Evolutionary conservation across 2,329 filamentous ascomycete genomes (phyloP).

Genomic region (Lizonia empirigonia): DNA sequence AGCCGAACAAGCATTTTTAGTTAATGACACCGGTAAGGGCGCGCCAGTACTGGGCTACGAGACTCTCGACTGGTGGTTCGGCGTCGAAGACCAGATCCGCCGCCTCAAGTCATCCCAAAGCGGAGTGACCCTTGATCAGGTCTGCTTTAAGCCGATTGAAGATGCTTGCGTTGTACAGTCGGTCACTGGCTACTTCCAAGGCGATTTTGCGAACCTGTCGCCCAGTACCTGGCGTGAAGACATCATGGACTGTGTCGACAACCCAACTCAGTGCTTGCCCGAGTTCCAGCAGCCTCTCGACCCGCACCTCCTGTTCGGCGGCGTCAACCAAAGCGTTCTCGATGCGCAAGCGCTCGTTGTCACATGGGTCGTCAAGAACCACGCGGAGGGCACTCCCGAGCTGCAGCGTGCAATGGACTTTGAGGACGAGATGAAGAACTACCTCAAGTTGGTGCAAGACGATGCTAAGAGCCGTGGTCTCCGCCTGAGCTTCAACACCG

Average conservation of each 20-base stretch:
- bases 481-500: slow-evolving; percentile 90
- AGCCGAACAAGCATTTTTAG: slow-evolving; percentile 88
- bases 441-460: slow-evolving; percentile 75
- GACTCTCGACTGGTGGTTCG: slow-evolving; percentile 91
- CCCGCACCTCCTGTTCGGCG: slow-evolving; percentile 83
- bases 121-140: slow-evolving; percentile 74
- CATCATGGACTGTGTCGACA: slow-evolving; percentile 74
- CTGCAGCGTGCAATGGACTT: slow-evolving; percentile 83
- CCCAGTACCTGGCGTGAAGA: slow-evolving; percentile 73
- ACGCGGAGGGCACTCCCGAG: slow-evolving; percentile 72
- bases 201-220: slow-evolving; percentile 66
- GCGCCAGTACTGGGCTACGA: slow-evolving; percentile 85
- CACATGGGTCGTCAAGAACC: slow-evolving; percentile 94
- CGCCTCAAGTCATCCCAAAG: slow-evolving; percentile 72
- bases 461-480: slow-evolving; percentile 81
- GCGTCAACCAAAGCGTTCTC: slow-evolving; percentile 69
- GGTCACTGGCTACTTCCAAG: slow-evolving; percentile 84
- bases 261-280: slow-evolving; percentile 81
- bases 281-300: slow-evolving; percentile 88
- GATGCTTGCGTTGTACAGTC: slow-evolving; percentile 92
- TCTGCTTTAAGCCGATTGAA: slow-evolving; percentile 93
- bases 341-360: slow-evolving; percentile 81
- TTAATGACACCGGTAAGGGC: slow-evolving; percentile 77
- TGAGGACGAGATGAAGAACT: slow-evolving; percentile 77
- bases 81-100: slow-evolving; percentile 78